Percentiles rank a stretch among this genome's conserved stretches.
These are phyloP conservation scores for Daldinia concentrica DNA, from an alignment of 495 filamentous ascomycete species.

Conservation along the genomic window DNA sequence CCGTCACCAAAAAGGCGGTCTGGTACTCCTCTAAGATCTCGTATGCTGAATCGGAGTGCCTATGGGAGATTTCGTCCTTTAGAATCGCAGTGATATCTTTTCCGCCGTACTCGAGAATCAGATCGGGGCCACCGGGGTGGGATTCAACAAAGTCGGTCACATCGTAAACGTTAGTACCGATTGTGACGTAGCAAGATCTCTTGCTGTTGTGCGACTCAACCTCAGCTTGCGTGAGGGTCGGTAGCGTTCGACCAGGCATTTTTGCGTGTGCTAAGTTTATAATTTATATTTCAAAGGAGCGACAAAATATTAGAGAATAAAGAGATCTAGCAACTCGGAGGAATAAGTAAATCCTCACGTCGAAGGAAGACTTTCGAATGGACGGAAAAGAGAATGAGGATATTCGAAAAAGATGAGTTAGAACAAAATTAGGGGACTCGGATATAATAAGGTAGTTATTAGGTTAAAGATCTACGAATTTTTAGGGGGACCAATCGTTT, in stretches of 20 bases:
- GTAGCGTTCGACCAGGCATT: slow-evolving; percentile 69
- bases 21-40: slow-evolving; percentile 83
- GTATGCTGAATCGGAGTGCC: slow-evolving; percentile 89
- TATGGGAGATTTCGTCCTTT: slow-evolving; percentile 82
- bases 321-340: slow-evolving; percentile 5
- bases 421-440: slow-evolving; percentile 26
- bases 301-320: slow-evolving; percentile 8
- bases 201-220: slow-evolving; percentile 80
- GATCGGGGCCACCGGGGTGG: slow-evolving; percentile 89
- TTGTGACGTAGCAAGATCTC: slow-evolving; percentile 91
- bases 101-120: slow-evolving; percentile 89
- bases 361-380: slow-evolving; percentile 13
- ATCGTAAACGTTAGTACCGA: slow-evolving; percentile 93
- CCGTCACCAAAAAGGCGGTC: slow-evolving; percentile 76
- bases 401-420: slow-evolving; percentile 24
- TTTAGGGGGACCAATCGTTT: slow-evolving; percentile 37
- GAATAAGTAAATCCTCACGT: slow-evolving; percentile 3
- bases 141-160: slow-evolving; percentile 86
- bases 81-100: slow-evolving; percentile 87
- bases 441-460: slow-evolving; percentile 33
- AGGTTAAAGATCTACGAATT: slow-evolving; percentile 12
- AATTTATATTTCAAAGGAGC: slow-evolving; percentile 16
- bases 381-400: slow-evolving; percentile 11
- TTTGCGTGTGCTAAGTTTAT: slow-evolving; percentile 19
- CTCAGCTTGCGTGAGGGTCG: slow-evolving; percentile 79